These are phyloP conservation scores for Coniochaeta prunicola DNA, from an alignment of 2,329 filamentous ascomycete species.

Conservation along the genomic window DNA sequence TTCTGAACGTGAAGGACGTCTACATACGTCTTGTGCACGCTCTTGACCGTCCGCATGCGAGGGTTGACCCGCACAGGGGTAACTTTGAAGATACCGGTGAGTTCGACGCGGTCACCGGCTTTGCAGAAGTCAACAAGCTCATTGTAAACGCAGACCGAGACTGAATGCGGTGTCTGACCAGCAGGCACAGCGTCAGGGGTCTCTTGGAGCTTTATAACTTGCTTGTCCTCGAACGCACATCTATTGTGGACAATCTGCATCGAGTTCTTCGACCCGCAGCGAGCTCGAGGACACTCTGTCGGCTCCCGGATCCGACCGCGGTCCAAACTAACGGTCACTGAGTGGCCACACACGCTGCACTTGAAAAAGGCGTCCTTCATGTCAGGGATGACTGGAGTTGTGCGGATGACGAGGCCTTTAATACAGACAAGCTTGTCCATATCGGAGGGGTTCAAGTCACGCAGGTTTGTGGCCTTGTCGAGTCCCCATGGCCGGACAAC, in stretches of 20 bases:
- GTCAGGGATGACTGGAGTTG: constrained; percentile 93
- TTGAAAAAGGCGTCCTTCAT: constrained; percentile 99
- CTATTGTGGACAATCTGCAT: constrained; percentile 99
- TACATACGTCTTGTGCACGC: constrained; percentile 95
- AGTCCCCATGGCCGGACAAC: constrained; percentile 85
- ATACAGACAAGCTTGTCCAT: constrained; percentile 95
- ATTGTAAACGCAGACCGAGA: constrained; percentile 93
- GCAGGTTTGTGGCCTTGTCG: constrained; percentile 80
- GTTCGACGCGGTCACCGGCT: constrained; percentile 89
- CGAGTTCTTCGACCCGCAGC: constrained; percentile 81
- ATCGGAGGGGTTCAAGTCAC: constrained; percentile 88
- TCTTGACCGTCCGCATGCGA: constrained; percentile 84
- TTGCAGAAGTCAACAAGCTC: constrained; percentile 97
- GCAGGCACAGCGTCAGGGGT: constrained; percentile 92
- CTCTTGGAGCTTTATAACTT: constrained; percentile 97
- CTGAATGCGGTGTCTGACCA: constrained; percentile 94
- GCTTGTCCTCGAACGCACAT: constrained; percentile 91
- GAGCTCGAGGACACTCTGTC: constrained; percentile 74
- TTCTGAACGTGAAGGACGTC: constrained; percentile 96
- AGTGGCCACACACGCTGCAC: constrained; percentile 88
- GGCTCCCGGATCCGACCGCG: constrained; percentile 95
- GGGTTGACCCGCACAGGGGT: constrained; percentile 92
- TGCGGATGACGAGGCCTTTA: constrained; percentile 92
- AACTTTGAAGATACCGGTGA: constrained; percentile 95
- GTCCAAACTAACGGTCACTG: constrained; percentile 83